A percentile compares a stretch with the other conserved stretches of the same genome.
Evolutionary conservation across 805 yeast species (phyloP).

Genomic region (Lachancea sp.): DNA sequence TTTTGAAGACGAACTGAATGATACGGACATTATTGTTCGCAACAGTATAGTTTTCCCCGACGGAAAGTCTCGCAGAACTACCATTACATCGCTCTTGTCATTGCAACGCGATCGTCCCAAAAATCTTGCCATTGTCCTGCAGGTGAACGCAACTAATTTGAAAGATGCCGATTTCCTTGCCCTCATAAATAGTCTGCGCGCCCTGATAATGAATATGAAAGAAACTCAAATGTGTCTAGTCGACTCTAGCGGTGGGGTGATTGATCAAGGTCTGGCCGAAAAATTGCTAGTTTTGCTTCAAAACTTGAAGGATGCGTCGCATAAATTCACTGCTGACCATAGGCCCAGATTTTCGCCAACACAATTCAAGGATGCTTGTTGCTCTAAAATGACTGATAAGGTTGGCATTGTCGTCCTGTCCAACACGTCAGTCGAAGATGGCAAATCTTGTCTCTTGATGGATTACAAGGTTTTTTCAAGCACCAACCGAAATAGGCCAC

Average conservation of each 20-base stretch:
- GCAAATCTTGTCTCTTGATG: constrained; percentile 21
- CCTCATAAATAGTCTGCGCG: constrained; percentile 23
- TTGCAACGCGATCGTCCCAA: constrained; percentile 25
- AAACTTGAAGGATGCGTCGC: background rate
- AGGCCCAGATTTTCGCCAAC: constrained; percentile 15
- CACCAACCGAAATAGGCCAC: constrained; percentile 17
- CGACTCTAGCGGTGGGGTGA: constrained; percentile 16
- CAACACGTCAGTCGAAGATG: constrained; percentile 21
- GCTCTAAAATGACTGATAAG: constrained; percentile 9
- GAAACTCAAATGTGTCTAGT: constrained; percentile 18
- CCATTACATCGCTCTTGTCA: constrained; percentile 26
- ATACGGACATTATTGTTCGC: constrained; percentile 18
- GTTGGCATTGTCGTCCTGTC: constrained; percentile 24
- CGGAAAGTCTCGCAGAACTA: constrained; percentile 16
- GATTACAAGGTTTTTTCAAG: constrained; percentile 19
- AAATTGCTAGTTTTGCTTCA: background rate
- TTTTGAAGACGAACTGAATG: constrained; percentile 14
- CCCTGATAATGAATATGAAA: constrained; percentile 17
- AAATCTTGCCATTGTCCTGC: constrained; percentile 24
- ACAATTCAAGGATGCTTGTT: constrained; percentile 12
- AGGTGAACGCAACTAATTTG: constrained; percentile 20
- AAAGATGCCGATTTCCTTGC: constrained; percentile 8
- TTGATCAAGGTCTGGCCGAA: constrained; percentile 7
- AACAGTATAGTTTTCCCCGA: constrained; percentile 12
- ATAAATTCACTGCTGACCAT: background rate